Base-by-base conservation (phyloP, 2,329 filamentous ascomycete species). In the Trichoderma sp. region DNA sequence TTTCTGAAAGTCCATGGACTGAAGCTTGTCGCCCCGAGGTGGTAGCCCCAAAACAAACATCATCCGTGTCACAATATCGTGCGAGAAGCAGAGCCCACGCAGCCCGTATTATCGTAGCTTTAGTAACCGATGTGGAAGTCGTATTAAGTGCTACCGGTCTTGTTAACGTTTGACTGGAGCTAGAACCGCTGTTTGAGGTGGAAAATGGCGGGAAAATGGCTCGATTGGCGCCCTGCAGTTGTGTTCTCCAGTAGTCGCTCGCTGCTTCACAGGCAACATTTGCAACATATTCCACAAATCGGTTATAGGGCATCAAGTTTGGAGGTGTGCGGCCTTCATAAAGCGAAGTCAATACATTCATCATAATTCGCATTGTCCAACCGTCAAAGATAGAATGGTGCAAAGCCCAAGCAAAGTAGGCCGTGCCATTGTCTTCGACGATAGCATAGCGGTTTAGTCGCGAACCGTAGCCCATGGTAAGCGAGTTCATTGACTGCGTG, bases 81-180 rank as follows among this genome's bases (percentile, higher is more conserved):
- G 74, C 71, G 2, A 75, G 63, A 7, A 72, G 49, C 3, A 71
- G 55, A 13, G 71, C 72, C 74, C 74, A 75, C 6, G 74, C 72
- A 16, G 70, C 71, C 26, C 70, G 69, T 28, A 73, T 34, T 5
- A 72, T 21, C 1, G 70, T 71, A 1, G 73, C 69, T 26, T 54
- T 60, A 1, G 70, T 70, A n/a, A 70, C 28, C 10, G 18, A 21
- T 34, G 13, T 34, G 32, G 32, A 34, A 34, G 32, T 10, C 11
- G 32, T 34, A 13, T 34, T 4, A 11, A 34, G 32, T 34, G 2
- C 10, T 11, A 34, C 10, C 32, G 32, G 32, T 34, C 32, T 34
- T 34, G 11, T 11, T 11, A 34, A 34, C 10, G 32, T 34, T 34
- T 34, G 10, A 34, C 10, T 34, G 10, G 32, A 34, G 32, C 32